These are phyloP conservation scores for Tulasnella sp. DNA, from an alignment of 768 basidiomycete genomes.

Conservation along the genomic window DNA sequence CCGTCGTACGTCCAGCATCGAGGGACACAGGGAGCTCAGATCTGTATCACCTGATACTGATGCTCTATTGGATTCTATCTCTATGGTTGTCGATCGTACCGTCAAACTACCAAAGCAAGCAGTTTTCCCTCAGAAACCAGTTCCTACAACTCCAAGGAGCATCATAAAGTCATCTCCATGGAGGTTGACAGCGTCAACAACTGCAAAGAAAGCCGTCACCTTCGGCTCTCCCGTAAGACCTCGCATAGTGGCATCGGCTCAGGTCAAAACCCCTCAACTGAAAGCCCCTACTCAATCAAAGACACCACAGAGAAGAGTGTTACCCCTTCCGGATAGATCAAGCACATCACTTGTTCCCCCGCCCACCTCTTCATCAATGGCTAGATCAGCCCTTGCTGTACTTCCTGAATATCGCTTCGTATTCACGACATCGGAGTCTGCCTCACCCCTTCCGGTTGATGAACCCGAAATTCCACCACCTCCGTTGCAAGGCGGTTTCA, in stretches of 20 bases:
- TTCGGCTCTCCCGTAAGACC: too few species aligned
- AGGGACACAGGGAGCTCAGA: too few species aligned
- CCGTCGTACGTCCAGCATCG: too few species aligned
- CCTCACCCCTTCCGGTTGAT: too few species aligned
- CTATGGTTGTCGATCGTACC: background rate
- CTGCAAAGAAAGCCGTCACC: too few species aligned
- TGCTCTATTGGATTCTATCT: background rate
- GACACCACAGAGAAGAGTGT: background rate
- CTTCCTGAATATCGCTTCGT: slow-evolving; percentile 10
- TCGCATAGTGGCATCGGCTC: too few species aligned
- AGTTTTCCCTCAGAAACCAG: too few species aligned
- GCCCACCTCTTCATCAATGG: background rate
- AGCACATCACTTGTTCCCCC: background rate
- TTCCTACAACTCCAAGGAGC: too few species aligned
- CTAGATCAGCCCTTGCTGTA: background rate
- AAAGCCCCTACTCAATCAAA: background rate
- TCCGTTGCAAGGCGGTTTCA: background rate
- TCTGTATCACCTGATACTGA: background rate
- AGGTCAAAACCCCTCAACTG: too few species aligned
- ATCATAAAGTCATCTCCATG: too few species aligned
- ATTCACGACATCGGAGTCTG: background rate
- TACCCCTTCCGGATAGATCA: background rate
- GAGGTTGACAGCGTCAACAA: too few species aligned
- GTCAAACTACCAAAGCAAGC: too few species aligned
- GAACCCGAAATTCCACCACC: background rate